Evolutionary conservation across 1,284 basidiomycete genomes (phyloP).

Genomic region (Cutaneotrichosporon sp.): DNA sequence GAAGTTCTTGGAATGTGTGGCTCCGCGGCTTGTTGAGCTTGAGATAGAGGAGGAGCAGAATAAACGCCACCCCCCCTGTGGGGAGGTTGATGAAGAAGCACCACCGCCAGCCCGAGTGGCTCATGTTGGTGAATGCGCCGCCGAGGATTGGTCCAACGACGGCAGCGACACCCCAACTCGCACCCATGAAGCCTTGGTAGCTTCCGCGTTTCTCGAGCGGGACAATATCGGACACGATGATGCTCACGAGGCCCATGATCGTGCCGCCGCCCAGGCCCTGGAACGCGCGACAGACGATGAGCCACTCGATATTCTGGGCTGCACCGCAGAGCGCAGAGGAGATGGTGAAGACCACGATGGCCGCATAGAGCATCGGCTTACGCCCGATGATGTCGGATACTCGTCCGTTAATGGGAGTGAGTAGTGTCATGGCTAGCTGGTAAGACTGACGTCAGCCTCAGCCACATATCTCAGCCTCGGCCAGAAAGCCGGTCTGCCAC

Average conservation of each 20-base stretch:
- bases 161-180: slow-evolving; percentile 52
- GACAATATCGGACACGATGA: slow-evolving; percentile 43
- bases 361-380: slow-evolving; percentile 46
- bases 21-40: slow-evolving; percentile 63
- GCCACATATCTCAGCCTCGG: background rate
- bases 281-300: slow-evolving; percentile 43
- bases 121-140: slow-evolving; percentile 38
- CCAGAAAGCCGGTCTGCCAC: background rate
- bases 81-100: slow-evolving; percentile 48
- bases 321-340: slow-evolving; percentile 46
- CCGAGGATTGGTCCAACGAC: slow-evolving; percentile 53
- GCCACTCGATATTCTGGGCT: slow-evolving; percentile 43
- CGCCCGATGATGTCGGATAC: slow-evolving; percentile 47
- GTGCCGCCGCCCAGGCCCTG: slow-evolving; percentile 48
- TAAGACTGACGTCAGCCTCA: slow-evolving; percentile 32
- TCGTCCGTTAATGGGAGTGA: slow-evolving; percentile 45
- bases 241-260: slow-evolving; percentile 34
- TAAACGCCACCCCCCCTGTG: slow-evolving; percentile 59
- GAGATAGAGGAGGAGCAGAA: slow-evolving; percentile 72
- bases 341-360: slow-evolving; percentile 43
- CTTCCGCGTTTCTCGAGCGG: slow-evolving; percentile 49
- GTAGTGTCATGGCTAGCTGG: slow-evolving; percentile 38
- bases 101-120: slow-evolving; percentile 30
- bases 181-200: slow-evolving; percentile 52
- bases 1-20: slow-evolving; percentile 28